phyloP scores from a whole-genome alignment of 768 basidiomycete species.

The Russula abietina region DNA sequence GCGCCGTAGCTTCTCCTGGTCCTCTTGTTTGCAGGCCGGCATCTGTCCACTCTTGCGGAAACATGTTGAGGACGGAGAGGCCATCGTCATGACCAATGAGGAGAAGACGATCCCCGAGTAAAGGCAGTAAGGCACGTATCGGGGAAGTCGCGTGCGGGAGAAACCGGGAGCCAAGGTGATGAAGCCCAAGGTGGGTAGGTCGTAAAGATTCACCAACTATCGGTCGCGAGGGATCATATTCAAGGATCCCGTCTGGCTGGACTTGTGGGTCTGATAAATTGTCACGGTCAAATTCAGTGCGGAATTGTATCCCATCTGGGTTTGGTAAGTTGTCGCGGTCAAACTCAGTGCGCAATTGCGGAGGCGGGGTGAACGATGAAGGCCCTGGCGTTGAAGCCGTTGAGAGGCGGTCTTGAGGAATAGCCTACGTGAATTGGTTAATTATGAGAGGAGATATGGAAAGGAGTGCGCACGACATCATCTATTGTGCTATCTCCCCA shows the following conservation, averaged over 20 bases:
- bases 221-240: slow-evolving; percentile 30
- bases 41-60: slow-evolving; percentile 64
- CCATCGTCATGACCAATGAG: slow-evolving; percentile 78
- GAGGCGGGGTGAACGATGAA: slow-evolving; percentile 15
- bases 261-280: slow-evolving; percentile 17
- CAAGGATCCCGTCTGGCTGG: slow-evolving; percentile 22
- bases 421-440: neutral
- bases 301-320: slow-evolving; percentile 25
- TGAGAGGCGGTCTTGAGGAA: slow-evolving; percentile 11
- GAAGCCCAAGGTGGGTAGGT: slow-evolving; percentile 62
- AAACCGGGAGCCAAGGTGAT: slow-evolving; percentile 81
- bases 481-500: slow-evolving; percentile 52
- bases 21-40: slow-evolving; percentile 39
- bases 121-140: slow-evolving; percentile 69
- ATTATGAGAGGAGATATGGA: slow-evolving; percentile 5
- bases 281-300: slow-evolving; percentile 25
- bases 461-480: slow-evolving; percentile 18
- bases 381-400: slow-evolving; percentile 6
- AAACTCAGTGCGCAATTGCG: slow-evolving; percentile 28
- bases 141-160: slow-evolving; percentile 71
- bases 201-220: slow-evolving; percentile 45
- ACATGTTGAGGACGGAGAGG: slow-evolving; percentile 77
- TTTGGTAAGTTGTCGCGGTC: slow-evolving; percentile 13
- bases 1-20: slow-evolving; percentile 64
- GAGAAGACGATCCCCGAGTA: slow-evolving; percentile 57